These are phyloP conservation scores for Bipolaris cookei DNA, from an alignment of 2,329 filamentous ascomycete species.

Conservation along the genomic window DNA sequence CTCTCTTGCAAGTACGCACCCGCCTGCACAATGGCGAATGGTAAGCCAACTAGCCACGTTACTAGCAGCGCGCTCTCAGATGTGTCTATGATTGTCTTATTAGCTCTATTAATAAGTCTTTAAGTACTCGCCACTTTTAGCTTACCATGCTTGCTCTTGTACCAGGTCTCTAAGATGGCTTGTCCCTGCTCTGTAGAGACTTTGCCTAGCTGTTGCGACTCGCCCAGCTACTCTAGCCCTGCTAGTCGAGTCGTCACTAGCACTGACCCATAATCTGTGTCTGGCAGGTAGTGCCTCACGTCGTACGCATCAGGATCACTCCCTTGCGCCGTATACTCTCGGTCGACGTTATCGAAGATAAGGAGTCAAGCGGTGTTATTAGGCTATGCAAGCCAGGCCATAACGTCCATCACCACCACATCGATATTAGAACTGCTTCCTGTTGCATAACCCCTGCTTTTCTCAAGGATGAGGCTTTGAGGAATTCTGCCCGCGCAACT, in stretches of 20 bases:
- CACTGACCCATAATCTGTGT: conserved; percentile 28
- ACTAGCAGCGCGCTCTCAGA: conserved; percentile 18
- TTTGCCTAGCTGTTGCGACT: conserved; percentile 21
- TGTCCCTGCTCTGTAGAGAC: conserved; percentile 18
- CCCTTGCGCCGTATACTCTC: conserved; percentile 10
- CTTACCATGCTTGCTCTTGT: conserved; percentile 23
- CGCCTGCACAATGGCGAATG: conserved; percentile 31
- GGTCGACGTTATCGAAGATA: conserved; percentile 32
- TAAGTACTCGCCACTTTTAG: not conserved
- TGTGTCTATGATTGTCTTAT: conserved; percentile 16
- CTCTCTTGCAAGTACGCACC: conserved; percentile 32
- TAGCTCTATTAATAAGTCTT: conserved; percentile 4
- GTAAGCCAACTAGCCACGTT: conserved; percentile 28
- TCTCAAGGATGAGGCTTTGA: conserved; percentile 21
- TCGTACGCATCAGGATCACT: conserved; percentile 23
- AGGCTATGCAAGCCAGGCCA: conserved; percentile 23
- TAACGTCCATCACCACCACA: conserved; percentile 27
- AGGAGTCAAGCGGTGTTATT: conserved; percentile 27
- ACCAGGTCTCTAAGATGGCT: conserved; percentile 28
- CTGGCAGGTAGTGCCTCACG: conserved; percentile 22
- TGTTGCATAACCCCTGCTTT: conserved; percentile 19
- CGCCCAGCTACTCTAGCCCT: conserved; percentile 25
- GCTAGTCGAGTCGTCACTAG: conserved; percentile 30
- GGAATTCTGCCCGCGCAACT: conserved; percentile 26
- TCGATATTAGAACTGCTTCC: conserved; percentile 14